Conservation (phyloP, 23 red algal genomes). For the Agarophyton chilense region DNA sequence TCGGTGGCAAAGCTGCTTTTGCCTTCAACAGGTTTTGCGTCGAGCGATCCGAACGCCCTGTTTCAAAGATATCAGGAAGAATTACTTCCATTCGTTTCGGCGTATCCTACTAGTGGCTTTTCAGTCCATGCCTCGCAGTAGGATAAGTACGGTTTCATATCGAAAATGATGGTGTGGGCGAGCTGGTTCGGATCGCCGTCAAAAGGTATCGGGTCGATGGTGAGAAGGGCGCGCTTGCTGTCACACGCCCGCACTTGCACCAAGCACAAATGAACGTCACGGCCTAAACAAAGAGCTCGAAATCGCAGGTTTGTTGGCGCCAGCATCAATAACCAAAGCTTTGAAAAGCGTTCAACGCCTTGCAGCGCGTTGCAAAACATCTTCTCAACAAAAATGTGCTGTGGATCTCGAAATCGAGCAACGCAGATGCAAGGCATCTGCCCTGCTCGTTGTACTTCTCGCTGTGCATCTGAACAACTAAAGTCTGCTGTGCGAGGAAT, state of each 20-base stretch:
- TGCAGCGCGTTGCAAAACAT: neutral
- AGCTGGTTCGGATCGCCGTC: neutral
- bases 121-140: constrained; percentile 38
- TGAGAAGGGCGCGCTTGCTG: neutral
- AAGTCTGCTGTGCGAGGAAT: neutral
- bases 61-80: too few species aligned
- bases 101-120: neutral
- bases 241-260: neutral
- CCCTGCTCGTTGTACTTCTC: neutral
- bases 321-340: neutral
- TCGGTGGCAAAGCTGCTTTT: too few species aligned
- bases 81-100: neutral
- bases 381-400: neutral
- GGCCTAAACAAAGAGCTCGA: neutral
- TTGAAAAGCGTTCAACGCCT: constrained; percentile 8
- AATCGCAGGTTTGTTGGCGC: neutral
- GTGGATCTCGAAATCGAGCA: neutral
- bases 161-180: neutral
- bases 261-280: constrained; percentile 1
- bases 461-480: neutral
- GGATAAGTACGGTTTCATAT: constrained; percentile 28
- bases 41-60: too few species aligned
- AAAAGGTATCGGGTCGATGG: neutral
- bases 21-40: too few species aligned
- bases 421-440: neutral